phyloP scores from a whole-genome alignment of 345 rosid species.

The Acer campestre region DNA sequence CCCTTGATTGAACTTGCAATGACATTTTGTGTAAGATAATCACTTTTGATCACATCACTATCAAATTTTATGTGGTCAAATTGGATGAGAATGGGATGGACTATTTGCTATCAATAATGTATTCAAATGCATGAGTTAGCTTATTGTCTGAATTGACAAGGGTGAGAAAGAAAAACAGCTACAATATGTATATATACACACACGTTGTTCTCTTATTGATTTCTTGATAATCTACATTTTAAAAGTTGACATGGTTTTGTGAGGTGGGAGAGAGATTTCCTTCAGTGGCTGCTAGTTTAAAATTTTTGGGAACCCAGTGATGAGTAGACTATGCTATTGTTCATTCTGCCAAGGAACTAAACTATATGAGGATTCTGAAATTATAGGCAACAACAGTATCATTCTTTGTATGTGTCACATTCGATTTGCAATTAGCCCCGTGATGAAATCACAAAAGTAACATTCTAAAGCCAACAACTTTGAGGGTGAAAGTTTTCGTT shows the following conservation, averaged over 20 bases:
- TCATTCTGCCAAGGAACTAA: neutral
- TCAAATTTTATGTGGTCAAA: neutral
- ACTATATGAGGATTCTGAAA: neutral
- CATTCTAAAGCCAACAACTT: neutral
- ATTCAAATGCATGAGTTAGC: neutral
- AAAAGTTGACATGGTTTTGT: neutral
- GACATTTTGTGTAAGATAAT: too few relatives aligned
- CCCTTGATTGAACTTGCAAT: constrained; percentile 21
- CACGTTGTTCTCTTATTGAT: neutral
- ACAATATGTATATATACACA: neutral
- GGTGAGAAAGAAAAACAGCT: neutral
- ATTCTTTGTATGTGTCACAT: neutral
- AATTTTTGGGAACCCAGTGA: neutral
- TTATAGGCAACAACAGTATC: neutral
- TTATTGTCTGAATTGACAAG: neutral
- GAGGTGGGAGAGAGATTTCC: neutral
- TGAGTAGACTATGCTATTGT: neutral
- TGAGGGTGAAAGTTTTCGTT: neutral
- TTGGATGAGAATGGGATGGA: too few relatives aligned
- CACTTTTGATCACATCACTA: neutral
- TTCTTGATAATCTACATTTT: neutral
- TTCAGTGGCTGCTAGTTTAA: neutral
- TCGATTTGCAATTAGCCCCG: neutral
- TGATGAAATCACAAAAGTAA: neutral
- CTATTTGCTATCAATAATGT: neutral